Conservation (phyloP, 2,329 filamentous ascomycete genomes). For the Penicillium digitatum region DNA sequence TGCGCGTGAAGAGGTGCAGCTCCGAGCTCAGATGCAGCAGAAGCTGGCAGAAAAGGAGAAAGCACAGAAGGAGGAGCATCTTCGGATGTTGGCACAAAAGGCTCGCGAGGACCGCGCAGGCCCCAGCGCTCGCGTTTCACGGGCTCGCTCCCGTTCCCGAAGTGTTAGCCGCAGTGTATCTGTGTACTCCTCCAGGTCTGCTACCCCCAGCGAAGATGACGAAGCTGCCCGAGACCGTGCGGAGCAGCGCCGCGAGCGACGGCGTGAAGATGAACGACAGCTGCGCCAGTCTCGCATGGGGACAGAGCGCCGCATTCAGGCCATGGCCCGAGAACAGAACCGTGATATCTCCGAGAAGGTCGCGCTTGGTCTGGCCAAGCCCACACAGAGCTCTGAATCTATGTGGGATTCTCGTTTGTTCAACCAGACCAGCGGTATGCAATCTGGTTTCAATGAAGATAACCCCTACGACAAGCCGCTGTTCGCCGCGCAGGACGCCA, state of each 20-base stretch:
- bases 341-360: constrained; percentile 97
- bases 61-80: constrained; percentile 83
- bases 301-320: constrained; percentile 81
- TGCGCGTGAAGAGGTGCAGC: constrained; percentile 90
- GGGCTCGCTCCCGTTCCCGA: constrained; percentile 47
- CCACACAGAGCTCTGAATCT: constrained; percentile 81
- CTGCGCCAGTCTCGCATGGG: constrained; percentile 94
- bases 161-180: constrained; percentile 43
- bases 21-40: constrained; percentile 92
- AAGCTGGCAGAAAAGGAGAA: constrained; percentile 95
- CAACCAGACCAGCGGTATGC: constrained; percentile 88
- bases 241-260: constrained; percentile 69
- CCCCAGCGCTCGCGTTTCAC: constrained; percentile 47
- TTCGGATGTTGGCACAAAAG: constrained; percentile 83
- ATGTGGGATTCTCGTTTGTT: constrained; percentile 98
- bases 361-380: constrained; percentile 88
- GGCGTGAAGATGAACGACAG: constrained; percentile 81
- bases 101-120: constrained; percentile 74
- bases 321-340: constrained; percentile 91
- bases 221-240: constrained; percentile 72
- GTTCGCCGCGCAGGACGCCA: constrained; percentile 91
- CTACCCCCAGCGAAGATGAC: constrained; percentile 58
- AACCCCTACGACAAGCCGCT: constrained; percentile 96
- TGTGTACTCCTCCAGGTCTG: constrained; percentile 43
- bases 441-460: constrained; percentile 92